Evolutionary conservation across 495 filamentous ascomycete species (phyloP), one percentile per base, ranked within the genome.

Genomic region (Articulospora tetracladia): DNA sequence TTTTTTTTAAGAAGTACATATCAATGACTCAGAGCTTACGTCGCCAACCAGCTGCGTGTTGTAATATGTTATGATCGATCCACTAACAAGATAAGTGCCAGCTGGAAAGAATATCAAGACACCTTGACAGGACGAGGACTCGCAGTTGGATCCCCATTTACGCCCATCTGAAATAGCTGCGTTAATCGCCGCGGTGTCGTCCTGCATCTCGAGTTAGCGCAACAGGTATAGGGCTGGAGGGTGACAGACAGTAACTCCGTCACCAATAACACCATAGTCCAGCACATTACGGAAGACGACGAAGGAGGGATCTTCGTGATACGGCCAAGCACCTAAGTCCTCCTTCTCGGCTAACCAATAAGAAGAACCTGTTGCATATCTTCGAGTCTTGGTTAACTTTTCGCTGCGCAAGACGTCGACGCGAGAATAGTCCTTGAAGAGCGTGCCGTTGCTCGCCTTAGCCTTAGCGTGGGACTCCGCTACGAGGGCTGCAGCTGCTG

Each of bases 31-130:
- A 32, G 13, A 32, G 24, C 25, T 52, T 52, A 52, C 76, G 74
- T 98, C 90, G 54, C 90, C 90, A 3, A 93, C 79, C 34, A 94
- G 78, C 67, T 93, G 90, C n/a, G 90, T 89, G 72, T 92, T 90
- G 75, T 93, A 94, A 62, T 81, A 85, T 68, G 89, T 83, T 15
- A 86, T 67, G 58, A 94, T 82, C 1, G 88, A 86, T 64, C 74
- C 79, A 58, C 80, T 84, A 41, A 93, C 84, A 17, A 85, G 59
- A 22, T 63, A 63, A 10, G 55, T 91, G 58, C 90, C 90, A 22
- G 87, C 76, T 3, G 90, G 90, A 76, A 94, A 94, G 74, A 88
- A 93, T 3, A 94, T 82, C 30, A 93, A 71, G 2, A 88, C 89
- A 0, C 88, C 88, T 1, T 85, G 83, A 7, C 78, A 82, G 3